Percentiles rank a stretch among this genome's conserved stretches.
These are phyloP conservation scores for Fusarium nematophilum DNA, from an alignment of 2,329 filamentous ascomycete genomes.

Conservation along the genomic window DNA sequence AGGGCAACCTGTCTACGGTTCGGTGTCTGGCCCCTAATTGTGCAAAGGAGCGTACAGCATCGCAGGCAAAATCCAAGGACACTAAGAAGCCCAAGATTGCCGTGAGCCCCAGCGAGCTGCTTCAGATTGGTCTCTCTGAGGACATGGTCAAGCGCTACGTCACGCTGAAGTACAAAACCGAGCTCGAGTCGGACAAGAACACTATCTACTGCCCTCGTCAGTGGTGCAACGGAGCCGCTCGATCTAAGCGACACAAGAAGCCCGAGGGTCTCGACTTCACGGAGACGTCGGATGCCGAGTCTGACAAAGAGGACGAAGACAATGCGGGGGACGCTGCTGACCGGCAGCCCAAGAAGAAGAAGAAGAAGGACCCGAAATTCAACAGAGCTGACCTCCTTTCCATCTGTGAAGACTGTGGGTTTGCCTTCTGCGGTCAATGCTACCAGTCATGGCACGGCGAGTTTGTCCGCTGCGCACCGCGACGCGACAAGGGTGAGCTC, in stretches of 20 bases:
- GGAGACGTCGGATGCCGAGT: constrained; percentile 65
- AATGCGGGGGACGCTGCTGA: constrained; percentile 41
- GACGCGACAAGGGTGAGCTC: constrained; percentile 74
- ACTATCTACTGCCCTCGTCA: constrained; percentile 92
- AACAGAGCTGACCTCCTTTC: constrained; percentile 73
- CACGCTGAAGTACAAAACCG: constrained; percentile 89
- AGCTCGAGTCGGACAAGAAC: constrained; percentile 89
- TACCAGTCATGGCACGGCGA: constrained; percentile 92
- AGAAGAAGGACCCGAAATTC: constrained; percentile 48
- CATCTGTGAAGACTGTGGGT: constrained; percentile 88
- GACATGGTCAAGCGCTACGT: constrained; percentile 87
- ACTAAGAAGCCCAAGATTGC: constrained; percentile 71
- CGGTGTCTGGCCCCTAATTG: constrained; percentile 85
- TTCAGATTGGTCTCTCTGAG: constrained; percentile 78
- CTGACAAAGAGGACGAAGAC: constrained; percentile 58
- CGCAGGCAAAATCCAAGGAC: constrained; percentile 36
- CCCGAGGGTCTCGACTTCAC: constrained; percentile 72
- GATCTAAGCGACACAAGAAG: constrained; percentile 78
- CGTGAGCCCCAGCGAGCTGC: constrained; percentile 84
- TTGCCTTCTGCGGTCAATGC: constrained; percentile 84
- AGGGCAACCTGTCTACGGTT: constrained; percentile 83
- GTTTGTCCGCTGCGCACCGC: constrained; percentile 75
- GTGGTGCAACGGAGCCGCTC: constrained; percentile 92
- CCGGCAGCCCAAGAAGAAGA: constrained; percentile 34
- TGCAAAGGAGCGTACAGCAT: constrained; percentile 68